Percentiles rank a stretch among this genome's conserved stretches.
Evolutionary conservation across 2,329 filamentous ascomycete genomes (phyloP).

Genomic region (Colletotrichum graminicola): DNA sequence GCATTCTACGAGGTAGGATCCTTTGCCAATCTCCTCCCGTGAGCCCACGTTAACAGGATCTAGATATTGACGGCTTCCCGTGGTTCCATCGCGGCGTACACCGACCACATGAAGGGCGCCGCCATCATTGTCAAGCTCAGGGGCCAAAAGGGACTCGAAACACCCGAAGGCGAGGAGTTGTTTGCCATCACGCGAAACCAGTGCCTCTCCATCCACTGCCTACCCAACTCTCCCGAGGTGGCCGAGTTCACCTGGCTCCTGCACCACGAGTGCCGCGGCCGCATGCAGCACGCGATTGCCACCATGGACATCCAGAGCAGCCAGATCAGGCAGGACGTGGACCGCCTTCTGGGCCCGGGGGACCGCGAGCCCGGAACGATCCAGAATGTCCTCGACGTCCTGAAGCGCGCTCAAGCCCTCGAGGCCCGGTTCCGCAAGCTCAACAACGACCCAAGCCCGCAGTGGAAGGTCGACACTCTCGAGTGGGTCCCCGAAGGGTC

Average conservation of each 20-base stretch:
- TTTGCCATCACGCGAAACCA: slow-evolving; percentile 45
- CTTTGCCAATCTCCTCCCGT: background rate
- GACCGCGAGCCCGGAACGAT: slow-evolving; percentile 38
- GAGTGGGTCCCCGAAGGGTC: slow-evolving; percentile 33
- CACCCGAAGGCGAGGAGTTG: slow-evolving; percentile 44
- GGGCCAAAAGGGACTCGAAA: slow-evolving; percentile 41
- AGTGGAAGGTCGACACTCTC: slow-evolving; percentile 37
- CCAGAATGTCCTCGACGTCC: slow-evolving; percentile 37
- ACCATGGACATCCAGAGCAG: slow-evolving; percentile 43
- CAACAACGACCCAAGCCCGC: slow-evolving; percentile 41
- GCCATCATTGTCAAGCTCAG: slow-evolving; percentile 44
- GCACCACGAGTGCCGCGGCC: slow-evolving; percentile 41
- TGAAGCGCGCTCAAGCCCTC: slow-evolving; percentile 38
- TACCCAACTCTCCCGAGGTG: slow-evolving; percentile 41
- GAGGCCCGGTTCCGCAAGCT: slow-evolving; percentile 39
- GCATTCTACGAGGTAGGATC: slow-evolving; percentile 40
- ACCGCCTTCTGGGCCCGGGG: slow-evolving; percentile 31
- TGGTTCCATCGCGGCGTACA: slow-evolving; percentile 42
- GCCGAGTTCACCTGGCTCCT: slow-evolving; percentile 44
- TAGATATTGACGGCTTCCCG: slow-evolving; percentile 42
- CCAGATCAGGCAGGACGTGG: slow-evolving; percentile 43
- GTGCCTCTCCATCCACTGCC: slow-evolving; percentile 43
- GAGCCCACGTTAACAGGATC: background rate
- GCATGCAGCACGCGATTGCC: slow-evolving; percentile 43
- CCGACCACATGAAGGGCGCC: slow-evolving; percentile 45